Percentiles rank a stretch among this genome's conserved stretches.
Conservation (phyloP, 805 yeast genomes). For the Kodamaea neixiangensis region DNA sequence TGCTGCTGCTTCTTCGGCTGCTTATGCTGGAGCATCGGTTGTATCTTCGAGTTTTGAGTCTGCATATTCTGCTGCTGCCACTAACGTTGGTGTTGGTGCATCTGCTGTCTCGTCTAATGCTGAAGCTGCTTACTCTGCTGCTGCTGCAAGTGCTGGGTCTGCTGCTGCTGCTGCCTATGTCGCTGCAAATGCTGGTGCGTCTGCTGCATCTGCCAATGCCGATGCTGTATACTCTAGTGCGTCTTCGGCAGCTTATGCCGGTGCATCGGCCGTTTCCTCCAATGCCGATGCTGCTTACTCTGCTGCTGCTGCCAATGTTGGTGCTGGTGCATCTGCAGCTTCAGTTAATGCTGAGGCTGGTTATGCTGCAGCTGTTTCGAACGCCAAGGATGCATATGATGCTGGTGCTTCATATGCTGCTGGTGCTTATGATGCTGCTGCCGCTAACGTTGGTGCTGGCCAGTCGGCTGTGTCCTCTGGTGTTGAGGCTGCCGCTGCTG, state of each 20-base stretch:
- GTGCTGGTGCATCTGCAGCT: neutral
- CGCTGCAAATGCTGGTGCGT: neutral
- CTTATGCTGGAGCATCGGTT: neutral
- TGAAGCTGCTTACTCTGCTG: conserved; percentile 13
- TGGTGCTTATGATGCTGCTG: neutral
- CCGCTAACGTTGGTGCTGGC: neutral
- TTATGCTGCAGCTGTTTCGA: neutral
- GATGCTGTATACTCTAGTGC: neutral
- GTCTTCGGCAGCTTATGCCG: neutral
- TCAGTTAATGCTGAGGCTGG: neutral
- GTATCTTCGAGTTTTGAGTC: neutral
- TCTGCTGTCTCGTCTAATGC: neutral
- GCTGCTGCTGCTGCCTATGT: conserved; percentile 7
- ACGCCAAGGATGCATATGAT: neutral
- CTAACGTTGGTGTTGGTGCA: conserved; percentile 8
- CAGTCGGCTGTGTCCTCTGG: neutral
- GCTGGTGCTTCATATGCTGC: neutral
- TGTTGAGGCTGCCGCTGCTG: neutral
- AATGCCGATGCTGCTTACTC: neutral
- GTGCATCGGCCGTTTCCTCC: neutral
- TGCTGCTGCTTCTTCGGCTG: neutral
- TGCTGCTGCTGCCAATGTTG: neutral
- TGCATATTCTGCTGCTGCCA: conserved; percentile 9
- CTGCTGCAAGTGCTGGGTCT: conserved; percentile 8
- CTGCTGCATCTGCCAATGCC: neutral